Evolutionary conservation across 2,329 filamentous ascomycete genomes (phyloP).

Genomic region (Botryotinia globosa): DNA sequence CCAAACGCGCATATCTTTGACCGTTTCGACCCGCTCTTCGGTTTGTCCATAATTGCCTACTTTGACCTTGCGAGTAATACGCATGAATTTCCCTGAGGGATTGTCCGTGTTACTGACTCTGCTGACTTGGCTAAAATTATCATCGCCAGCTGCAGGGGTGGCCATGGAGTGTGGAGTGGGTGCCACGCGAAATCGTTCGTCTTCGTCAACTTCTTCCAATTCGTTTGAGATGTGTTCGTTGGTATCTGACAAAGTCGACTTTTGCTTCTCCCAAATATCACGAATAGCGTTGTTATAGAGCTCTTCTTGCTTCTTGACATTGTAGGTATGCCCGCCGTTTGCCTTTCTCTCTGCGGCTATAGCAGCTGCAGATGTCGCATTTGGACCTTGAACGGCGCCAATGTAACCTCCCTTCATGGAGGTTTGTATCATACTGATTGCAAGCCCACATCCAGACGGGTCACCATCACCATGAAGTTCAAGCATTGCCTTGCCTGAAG

Average conservation of each 20-base stretch:
- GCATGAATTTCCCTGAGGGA: conserved; percentile 64
- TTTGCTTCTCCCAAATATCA: conserved; percentile 89
- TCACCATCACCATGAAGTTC: conserved; percentile 92
- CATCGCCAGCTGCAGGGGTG: conserved; percentile 63
- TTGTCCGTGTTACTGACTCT: conserved; percentile 62
- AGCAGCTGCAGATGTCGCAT: conserved; percentile 72
- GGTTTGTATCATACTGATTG: conserved; percentile 95
- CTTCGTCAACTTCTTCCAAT: conserved; percentile 47
- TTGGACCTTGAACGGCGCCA: conserved; percentile 69
- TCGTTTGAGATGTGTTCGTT: conserved; percentile 66
- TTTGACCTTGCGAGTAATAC: conserved; percentile 67
- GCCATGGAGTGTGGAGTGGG: conserved; percentile 66
- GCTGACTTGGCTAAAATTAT: conserved; percentile 74
- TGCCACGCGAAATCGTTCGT: conserved; percentile 47
- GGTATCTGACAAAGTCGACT: conserved; percentile 69
- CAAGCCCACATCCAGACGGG: conserved; percentile 87
- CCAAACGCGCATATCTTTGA: conserved; percentile 83
- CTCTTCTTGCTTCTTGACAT: conserved; percentile 89
- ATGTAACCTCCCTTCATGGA: conserved; percentile 98
- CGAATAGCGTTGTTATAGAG: conserved; percentile 90
- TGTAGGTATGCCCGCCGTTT: conserved; percentile 94
- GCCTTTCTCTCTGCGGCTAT: conserved; percentile 71
- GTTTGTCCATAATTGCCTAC: conserved; percentile 62
- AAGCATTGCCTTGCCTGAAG: conserved; percentile 93
- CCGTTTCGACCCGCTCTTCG: conserved; percentile 54